phyloP scores from a whole-genome alignment of 352 stramenopile genomes.

The Phytopythium delawarense region DNA sequence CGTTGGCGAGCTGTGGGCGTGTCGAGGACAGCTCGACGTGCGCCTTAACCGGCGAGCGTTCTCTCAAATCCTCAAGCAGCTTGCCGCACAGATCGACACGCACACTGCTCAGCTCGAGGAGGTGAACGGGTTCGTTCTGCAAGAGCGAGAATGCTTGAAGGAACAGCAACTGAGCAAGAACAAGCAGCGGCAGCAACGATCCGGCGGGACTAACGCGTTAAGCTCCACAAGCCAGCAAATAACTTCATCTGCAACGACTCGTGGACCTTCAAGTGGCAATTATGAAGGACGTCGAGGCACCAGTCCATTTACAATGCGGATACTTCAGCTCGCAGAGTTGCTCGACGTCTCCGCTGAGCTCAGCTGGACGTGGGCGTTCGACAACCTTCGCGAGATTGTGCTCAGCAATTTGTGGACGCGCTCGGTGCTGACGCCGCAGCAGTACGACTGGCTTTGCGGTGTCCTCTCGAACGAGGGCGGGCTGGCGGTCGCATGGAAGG shows the following conservation, averaged over 20 bases:
- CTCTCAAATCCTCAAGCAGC: conserved; percentile 48
- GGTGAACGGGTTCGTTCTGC: conserved; percentile 30
- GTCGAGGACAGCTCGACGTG: conserved; percentile 47
- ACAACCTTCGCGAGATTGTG: conserved; percentile 25
- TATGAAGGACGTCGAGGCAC: neutral
- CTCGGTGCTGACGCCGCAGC: conserved; percentile 22
- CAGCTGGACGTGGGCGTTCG: conserved; percentile 38
- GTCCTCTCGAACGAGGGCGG: conserved; percentile 31
- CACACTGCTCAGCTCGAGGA: conserved; percentile 24
- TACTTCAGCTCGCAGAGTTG: conserved; percentile 18
- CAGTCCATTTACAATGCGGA: conserved; percentile 3
- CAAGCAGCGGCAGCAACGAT: neutral
- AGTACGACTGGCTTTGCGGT: conserved; percentile 20
- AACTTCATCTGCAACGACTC: neutral
- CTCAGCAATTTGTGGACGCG: conserved; percentile 38
- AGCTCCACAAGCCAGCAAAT: neutral
- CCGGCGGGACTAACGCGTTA: neutral
- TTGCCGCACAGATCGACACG: conserved; percentile 33
- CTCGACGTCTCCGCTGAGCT: conserved; percentile 37
- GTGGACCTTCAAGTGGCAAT: too few relatives aligned
- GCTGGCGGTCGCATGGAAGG: conserved; percentile 47
- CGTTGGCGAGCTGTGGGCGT: conserved; percentile 41
- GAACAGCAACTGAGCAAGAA: conserved; percentile 10
- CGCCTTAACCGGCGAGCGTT: conserved; percentile 50
- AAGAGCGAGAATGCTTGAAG: conserved; percentile 17